These are phyloP conservation scores for Xylariales sp. DNA, from an alignment of 2,329 filamentous ascomycete genomes.

Conservation along the genomic window DNA sequence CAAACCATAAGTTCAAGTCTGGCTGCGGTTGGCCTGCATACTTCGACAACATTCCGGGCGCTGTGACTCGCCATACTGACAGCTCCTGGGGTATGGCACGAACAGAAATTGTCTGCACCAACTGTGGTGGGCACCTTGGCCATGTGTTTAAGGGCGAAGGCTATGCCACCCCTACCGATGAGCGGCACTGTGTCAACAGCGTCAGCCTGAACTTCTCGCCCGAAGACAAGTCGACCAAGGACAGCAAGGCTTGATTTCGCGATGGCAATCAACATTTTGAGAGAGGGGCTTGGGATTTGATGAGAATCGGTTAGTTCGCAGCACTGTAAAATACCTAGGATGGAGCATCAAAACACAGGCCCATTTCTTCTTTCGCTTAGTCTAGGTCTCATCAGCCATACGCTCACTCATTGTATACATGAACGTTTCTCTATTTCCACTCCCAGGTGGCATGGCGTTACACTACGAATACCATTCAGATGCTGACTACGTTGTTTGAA, in stretches of 20 bases:
- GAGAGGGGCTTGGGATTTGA: too few species aligned
- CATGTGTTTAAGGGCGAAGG: constrained; percentile 92
- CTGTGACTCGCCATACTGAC: constrained; percentile 79
- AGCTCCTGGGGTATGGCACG: constrained; percentile 72
- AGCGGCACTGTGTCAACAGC: constrained; percentile 96
- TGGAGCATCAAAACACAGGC: too few species aligned
- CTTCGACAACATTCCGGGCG: constrained; percentile 90
- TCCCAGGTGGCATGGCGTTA: too few species aligned
- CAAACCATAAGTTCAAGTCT: constrained; percentile 90
- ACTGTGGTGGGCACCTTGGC: constrained; percentile 88
- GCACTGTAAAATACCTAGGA: too few species aligned
- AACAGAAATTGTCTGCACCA: constrained; percentile 90
- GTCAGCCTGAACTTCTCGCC: constrained; percentile 78
- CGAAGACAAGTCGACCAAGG: constrained; percentile 52
- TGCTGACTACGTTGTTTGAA: too few species aligned
- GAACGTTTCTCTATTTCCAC: too few species aligned
- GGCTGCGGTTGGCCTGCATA: constrained; percentile 98
- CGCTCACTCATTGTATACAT: too few species aligned
- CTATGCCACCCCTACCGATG: constrained; percentile 80
- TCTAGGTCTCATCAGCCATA: too few species aligned
- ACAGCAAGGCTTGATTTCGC: constrained; percentile 9
- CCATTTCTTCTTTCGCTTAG: too few species aligned
- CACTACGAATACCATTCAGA: too few species aligned
- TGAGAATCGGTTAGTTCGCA: too few species aligned
- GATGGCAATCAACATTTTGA: too few species aligned